A percentile compares a stretch with the other conserved stretches of the same genome.
Evolutionary conservation across 805 yeast species (phyloP).

Genomic region (Ogataea populi-albae): DNA sequence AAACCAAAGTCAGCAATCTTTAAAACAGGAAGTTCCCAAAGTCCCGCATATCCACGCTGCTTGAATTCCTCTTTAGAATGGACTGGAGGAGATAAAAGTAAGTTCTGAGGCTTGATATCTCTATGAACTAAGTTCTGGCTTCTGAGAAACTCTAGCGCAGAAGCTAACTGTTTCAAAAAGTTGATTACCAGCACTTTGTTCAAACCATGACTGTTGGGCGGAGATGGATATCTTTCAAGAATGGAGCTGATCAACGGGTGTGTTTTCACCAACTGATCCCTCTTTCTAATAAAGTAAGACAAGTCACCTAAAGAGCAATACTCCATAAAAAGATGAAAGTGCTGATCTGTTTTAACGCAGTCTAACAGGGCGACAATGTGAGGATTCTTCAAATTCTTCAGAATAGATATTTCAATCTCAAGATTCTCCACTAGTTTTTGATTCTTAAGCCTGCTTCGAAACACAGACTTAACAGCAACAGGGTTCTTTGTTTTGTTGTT

Average conservation of each 20-base stretch:
- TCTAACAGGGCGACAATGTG: conserved; percentile 88
- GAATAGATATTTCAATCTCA: conserved; percentile 87
- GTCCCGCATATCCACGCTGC: conserved; percentile 62
- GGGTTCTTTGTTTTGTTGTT: conserved; percentile 50
- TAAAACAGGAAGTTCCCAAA: conserved; percentile 84
- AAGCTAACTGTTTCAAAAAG: conserved; percentile 80
- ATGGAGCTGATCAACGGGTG: conserved; percentile 79
- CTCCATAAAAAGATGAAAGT: conserved; percentile 92
- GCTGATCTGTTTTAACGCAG: conserved; percentile 68
- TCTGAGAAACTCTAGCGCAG: conserved; percentile 80
- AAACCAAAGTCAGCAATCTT: conserved; percentile 98
- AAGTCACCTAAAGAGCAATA: conserved; percentile 95
- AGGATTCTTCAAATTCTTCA: conserved; percentile 86
- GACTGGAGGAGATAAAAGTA: conserved; percentile 77
- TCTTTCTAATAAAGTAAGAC: conserved; percentile 77
- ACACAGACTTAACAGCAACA: conserved; percentile 88
- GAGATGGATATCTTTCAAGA: conserved; percentile 80
- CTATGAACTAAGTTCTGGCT: conserved; percentile 85
- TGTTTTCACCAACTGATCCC: conserved; percentile 64
- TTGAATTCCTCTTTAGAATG: conserved; percentile 61
- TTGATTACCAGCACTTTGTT: conserved; percentile 77
- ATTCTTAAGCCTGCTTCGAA: conserved; percentile 74
- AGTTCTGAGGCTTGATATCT: conserved; percentile 92
- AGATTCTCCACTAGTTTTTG: conserved; percentile 86
- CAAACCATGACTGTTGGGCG: conserved; percentile 71